Evolutionary conservation across 257 asterid genomes (phyloP).

Genomic region (Leptodermis oblonga): DNA sequence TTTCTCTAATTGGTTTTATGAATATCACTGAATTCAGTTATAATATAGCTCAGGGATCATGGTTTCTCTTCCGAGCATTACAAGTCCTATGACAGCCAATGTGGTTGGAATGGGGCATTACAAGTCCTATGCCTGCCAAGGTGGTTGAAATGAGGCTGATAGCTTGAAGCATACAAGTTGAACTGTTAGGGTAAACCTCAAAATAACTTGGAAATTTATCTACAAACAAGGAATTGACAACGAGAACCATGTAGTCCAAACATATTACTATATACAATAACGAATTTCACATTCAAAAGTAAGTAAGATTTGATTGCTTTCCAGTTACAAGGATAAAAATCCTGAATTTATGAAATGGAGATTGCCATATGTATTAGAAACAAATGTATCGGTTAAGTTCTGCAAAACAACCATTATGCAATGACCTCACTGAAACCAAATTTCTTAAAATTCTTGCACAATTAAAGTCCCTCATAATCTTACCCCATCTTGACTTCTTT

Average conservation of each 20-base stretch:
- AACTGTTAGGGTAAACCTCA: neutral
- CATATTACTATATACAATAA: neutral
- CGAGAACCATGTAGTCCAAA: neutral
- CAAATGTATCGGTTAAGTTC: neutral
- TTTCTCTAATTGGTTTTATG: neutral
- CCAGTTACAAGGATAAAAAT: neutral
- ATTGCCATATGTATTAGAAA: neutral
- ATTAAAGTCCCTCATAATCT: slow-evolving; percentile 15
- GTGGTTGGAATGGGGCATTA: neutral
- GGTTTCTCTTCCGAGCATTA: neutral
- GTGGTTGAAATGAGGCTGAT: neutral
- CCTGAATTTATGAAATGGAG: neutral
- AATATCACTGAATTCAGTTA: neutral
- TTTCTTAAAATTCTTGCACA: neutral
- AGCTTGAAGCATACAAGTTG: neutral
- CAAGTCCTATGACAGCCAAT: neutral
- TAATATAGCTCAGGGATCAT: neutral
- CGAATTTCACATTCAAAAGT: neutral
- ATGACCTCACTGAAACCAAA: slow-evolving; percentile 1
- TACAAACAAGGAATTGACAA: neutral
- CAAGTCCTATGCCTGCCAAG: too few relatives aligned
- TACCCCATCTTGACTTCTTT: slow-evolving; percentile 99
- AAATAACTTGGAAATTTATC: too few relatives aligned
- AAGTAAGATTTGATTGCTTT: neutral
- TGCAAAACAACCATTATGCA: neutral